Percentiles rank a stretch among this genome's conserved stretches.
Evolutionary conservation across 1,139 yeast species (phyloP).

Genomic region (Debaryomyces robertsiae): DNA sequence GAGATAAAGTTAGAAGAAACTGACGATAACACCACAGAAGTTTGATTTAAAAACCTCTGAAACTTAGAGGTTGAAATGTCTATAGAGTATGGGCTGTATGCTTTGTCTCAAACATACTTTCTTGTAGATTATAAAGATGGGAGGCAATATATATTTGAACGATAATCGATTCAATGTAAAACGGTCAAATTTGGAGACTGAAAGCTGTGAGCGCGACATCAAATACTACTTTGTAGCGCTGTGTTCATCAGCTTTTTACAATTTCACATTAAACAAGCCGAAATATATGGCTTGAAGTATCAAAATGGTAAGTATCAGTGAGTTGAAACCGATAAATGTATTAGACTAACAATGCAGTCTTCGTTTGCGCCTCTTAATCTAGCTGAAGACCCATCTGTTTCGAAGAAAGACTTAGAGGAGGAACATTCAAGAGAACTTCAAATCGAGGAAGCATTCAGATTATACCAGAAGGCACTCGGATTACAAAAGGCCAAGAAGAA

Average conservation of each 20-base stretch:
- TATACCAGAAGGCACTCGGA: conserved; percentile 70
- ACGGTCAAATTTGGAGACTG: too few relatives aligned
- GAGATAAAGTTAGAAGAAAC: conserved; percentile 1
- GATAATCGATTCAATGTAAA: too few relatives aligned
- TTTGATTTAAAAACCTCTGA: too few relatives aligned
- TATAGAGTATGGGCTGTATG: too few relatives aligned
- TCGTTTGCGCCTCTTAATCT: conserved; percentile 80
- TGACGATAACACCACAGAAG: background rate
- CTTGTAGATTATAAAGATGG: too few relatives aligned
- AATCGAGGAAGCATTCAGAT: conserved; percentile 82
- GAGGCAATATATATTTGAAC: too few relatives aligned
- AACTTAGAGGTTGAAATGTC: too few relatives aligned
- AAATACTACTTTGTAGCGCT: too few relatives aligned
- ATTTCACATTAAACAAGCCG: too few relatives aligned
- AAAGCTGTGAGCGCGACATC: too few relatives aligned
- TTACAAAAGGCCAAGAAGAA: conserved; percentile 56
- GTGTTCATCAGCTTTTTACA: too few relatives aligned
- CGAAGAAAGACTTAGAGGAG: conserved; percentile 63
- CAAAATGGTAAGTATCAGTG: conserved; percentile 9
- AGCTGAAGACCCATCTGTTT: conserved; percentile 62
- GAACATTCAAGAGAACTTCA: conserved; percentile 87
- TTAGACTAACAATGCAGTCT: conserved; percentile 41
- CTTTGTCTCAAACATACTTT: too few relatives aligned
- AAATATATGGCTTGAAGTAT: background rate
- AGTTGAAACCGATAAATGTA: background rate